A percentile compares a stretch with the other conserved stretches of the same genome.
Evolutionary conservation across 2,329 filamentous ascomycete genomes (phyloP).

Genomic region (Cladosporium velox): DNA sequence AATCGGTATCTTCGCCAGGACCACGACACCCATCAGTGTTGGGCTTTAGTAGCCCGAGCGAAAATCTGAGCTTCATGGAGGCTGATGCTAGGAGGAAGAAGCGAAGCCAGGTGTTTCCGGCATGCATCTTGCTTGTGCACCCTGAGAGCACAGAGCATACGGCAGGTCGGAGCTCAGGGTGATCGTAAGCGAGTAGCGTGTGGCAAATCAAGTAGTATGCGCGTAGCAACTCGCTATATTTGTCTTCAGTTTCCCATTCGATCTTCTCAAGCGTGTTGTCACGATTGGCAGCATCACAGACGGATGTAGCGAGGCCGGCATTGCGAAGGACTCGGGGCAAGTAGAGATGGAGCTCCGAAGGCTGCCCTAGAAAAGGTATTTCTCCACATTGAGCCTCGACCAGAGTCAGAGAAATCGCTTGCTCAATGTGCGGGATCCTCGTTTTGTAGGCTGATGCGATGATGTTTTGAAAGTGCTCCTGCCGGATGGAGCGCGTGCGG

Average conservation of each 20-base stretch:
- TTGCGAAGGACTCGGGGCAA: neutral
- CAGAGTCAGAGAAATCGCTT: neutral
- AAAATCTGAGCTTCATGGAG: neutral
- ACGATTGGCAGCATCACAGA: neutral
- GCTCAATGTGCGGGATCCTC: neutral
- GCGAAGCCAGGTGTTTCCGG: neutral
- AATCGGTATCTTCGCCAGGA: neutral
- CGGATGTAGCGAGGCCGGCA: neutral
- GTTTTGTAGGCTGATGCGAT: neutral
- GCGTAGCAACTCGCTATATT: neutral
- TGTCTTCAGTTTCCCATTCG: neutral
- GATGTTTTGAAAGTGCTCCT: neutral
- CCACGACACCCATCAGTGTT: neutral
- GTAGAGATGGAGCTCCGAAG: neutral
- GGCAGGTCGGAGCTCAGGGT: neutral
- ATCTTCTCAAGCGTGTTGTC: neutral
- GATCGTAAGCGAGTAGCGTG: neutral
- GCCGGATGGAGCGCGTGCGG: neutral
- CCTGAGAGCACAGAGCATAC: neutral
- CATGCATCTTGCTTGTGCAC: neutral
- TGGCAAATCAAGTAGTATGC: neutral
- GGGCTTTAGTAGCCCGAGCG: neutral
- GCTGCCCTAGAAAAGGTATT: neutral
- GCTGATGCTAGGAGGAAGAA: neutral
- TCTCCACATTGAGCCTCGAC: neutral